Conservation (phyloP, 2,329 filamentous ascomycete species). For the Rhynchosporium agropyri region DNA sequence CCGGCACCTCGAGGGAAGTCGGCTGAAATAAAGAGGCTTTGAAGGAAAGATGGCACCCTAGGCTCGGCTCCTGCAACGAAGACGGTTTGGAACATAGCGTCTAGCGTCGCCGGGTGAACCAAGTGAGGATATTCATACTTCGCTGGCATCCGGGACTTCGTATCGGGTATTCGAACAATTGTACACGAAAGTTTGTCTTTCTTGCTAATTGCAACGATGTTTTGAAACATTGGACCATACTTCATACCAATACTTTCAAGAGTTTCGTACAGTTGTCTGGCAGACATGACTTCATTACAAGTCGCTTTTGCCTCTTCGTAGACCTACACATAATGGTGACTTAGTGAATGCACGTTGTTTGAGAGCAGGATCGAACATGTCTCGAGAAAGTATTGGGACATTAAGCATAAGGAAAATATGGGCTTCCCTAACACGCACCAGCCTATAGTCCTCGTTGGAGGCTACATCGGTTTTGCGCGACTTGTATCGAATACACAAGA, state of each 20-base stretch:
- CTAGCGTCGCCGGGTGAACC: constrained; percentile 59
- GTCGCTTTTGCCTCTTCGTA: constrained; percentile 4
- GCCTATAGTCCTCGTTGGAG: constrained; percentile 2
- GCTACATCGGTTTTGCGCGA: not conserved
- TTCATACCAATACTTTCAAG: constrained; percentile 29
- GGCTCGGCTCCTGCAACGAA: constrained; percentile 16
- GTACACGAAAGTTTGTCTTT: constrained; percentile 32
- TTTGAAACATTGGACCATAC: constrained; percentile 36
- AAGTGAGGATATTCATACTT: constrained; percentile 51
- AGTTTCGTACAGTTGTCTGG: constrained; percentile 42
- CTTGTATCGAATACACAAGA: constrained; percentile 19
- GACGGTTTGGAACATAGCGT: constrained; percentile 49
- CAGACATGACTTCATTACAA: constrained; percentile 44
- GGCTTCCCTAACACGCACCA: too few species aligned
- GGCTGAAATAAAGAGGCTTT: constrained; percentile 19
- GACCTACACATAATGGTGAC: too few species aligned
- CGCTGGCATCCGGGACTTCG: constrained; percentile 47
- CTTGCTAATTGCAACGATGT: constrained; percentile 41
- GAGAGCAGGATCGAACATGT: too few species aligned
- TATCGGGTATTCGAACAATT: constrained; percentile 31
- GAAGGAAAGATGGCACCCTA: constrained; percentile 19
- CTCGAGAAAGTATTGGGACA: too few species aligned
- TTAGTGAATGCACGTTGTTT: too few species aligned
- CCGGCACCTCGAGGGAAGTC: constrained; percentile 39
- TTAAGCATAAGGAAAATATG: too few species aligned